These are phyloP conservation scores for Luffa aegyptiaca DNA, from an alignment of 306 rosid species.

Conservation along the genomic window DNA sequence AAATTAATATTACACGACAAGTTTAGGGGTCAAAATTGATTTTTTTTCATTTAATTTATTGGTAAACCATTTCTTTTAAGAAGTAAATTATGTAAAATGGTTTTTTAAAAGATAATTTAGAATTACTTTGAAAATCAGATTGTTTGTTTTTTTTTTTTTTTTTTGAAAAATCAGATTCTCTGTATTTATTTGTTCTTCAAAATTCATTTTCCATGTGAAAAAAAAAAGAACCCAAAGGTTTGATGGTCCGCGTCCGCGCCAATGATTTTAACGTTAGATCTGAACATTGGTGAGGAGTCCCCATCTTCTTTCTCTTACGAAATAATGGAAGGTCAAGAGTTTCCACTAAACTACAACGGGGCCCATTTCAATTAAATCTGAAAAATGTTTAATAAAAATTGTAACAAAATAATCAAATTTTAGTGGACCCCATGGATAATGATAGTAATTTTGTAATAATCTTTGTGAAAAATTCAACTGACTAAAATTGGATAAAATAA, in stretches of 20 bases:
- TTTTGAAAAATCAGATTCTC: neutral
- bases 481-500: too few species aligned
- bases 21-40: too few species aligned
- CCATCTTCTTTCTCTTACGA: conserved; percentile 2
- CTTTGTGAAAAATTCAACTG: too few species aligned
- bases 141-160: too few species aligned
- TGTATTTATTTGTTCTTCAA: neutral
- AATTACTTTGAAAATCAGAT: neutral
- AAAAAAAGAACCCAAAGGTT: neutral
- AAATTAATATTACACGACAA: too few species aligned
- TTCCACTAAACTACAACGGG: neutral
- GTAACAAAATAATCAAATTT: neutral
- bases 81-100: neutral
- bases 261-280: conserved; percentile 22
- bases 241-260: neutral
- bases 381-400: neutral
- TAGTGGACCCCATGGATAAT: too few species aligned
- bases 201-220: neutral
- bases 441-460: too few species aligned
- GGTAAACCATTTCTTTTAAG: neutral
- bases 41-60: neutral
- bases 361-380: neutral
- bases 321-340: neutral
- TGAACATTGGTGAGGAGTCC: conserved; percentile 16
- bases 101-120: neutral